These are phyloP conservation scores for Pichia ethanolica DNA, from an alignment of 805 yeast species.

Conservation along the genomic window DNA sequence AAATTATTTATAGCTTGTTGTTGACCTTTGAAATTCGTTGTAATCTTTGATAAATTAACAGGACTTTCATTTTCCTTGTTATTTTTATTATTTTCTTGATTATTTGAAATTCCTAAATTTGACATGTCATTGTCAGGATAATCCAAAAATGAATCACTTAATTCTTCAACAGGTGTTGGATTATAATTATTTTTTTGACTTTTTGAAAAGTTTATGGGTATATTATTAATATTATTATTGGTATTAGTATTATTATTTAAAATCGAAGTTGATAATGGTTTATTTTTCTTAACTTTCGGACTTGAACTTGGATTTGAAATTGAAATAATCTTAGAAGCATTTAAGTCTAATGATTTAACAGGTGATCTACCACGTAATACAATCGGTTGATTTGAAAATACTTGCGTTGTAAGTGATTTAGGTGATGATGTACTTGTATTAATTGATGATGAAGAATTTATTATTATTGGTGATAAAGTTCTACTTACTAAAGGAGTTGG, in stretches of 20 bases:
- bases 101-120: constrained; percentile 1
- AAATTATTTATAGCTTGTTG: background rate
- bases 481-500: constrained; percentile 7
- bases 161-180: constrained; percentile 18
- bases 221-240: constrained; percentile 4
- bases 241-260: background rate
- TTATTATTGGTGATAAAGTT: background rate
- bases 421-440: no score
- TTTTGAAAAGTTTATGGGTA: constrained; percentile 9
- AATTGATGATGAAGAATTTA: constrained; percentile 1
- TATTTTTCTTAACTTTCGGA: background rate
- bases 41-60: background rate
- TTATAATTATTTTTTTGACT: constrained; percentile 11
- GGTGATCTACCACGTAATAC: constrained; percentile 4
- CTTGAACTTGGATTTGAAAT: background rate
- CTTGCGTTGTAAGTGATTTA: background rate
- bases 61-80: background rate
- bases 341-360: background rate
- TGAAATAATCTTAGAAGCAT: background rate
- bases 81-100: background rate
- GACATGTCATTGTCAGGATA: constrained; percentile 7
- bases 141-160: constrained; percentile 21
- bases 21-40: background rate
- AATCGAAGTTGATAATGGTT: background rate
- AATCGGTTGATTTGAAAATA: constrained; percentile 2